A percentile compares a stretch with the other conserved stretches of the same genome.
Conservation (phyloP, 2,329 filamentous ascomycete genomes). For the Fusarium ambrosium region DNA sequence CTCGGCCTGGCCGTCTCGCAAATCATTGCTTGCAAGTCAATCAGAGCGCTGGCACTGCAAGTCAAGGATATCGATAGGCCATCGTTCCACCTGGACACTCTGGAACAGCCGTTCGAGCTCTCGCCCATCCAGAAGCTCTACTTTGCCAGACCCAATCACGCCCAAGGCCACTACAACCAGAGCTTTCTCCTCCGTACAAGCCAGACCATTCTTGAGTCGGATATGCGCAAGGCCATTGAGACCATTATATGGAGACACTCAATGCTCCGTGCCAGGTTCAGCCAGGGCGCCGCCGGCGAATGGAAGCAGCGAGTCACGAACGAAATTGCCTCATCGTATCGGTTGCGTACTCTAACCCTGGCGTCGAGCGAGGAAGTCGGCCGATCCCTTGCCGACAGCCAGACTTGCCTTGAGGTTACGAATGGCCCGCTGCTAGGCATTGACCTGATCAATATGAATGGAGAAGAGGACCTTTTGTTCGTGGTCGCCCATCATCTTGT, state of each 20-base stretch:
- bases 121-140: conserved; percentile 41
- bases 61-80: conserved; percentile 29
- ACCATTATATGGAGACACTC: conserved; percentile 25
- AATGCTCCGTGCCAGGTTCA: conserved; percentile 38
- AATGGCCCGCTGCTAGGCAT: conserved; percentile 24
- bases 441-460: conserved; percentile 22
- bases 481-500: conserved; percentile 55
- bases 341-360: conserved; percentile 9
- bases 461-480: conserved; percentile 49
- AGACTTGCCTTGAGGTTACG: conserved; percentile 26
- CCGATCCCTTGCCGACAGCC: conserved; percentile 12
- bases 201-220: background rate
- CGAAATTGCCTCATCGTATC: conserved; percentile 17
- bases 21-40: conserved; percentile 47
- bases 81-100: background rate
- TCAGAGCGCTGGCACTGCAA: conserved; percentile 22
- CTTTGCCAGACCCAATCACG: conserved; percentile 27
- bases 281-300: background rate
- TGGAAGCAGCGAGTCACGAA: conserved; percentile 34
- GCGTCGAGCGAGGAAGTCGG: background rate
- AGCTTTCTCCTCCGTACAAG: conserved; percentile 38
- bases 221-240: conserved; percentile 28
- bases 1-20: conserved; percentile 47
- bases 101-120: conserved; percentile 18
- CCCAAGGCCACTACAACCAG: conserved; percentile 39